phyloP scores from a whole-genome alignment of 106 monocot genomes.

The Ottelia alismoides region DNA sequence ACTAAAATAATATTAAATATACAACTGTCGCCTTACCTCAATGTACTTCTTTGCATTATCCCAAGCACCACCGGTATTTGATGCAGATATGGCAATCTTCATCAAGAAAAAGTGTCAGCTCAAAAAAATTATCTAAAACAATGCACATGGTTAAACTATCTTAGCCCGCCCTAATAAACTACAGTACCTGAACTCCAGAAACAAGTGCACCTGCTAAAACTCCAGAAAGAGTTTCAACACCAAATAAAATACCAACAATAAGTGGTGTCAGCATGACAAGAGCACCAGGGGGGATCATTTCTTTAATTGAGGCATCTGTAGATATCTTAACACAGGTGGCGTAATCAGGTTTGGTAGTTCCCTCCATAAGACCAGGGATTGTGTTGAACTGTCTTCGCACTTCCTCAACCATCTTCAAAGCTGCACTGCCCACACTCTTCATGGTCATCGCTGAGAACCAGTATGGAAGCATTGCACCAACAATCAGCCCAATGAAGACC shows the following conservation, averaged over 20 bases:
- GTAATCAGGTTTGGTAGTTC: slow-evolving; percentile 15
- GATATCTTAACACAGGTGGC: slow-evolving; percentile 24
- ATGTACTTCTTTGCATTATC: too few relatives aligned
- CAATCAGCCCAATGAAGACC: slow-evolving; percentile 17
- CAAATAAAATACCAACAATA: slow-evolving; percentile 17
- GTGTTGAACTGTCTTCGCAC: slow-evolving; percentile 21
- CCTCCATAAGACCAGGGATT: slow-evolving; percentile 21
- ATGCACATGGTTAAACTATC: too few relatives aligned
- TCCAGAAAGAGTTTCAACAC: slow-evolving; percentile 16
- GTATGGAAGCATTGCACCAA: slow-evolving; percentile 23
- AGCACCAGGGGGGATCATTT: slow-evolving; percentile 24
- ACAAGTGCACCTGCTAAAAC: slow-evolving; percentile 18
- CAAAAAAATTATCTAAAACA: too few relatives aligned
- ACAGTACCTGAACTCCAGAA: slow-evolving; percentile 13
- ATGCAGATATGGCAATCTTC: slow-evolving; percentile 23
- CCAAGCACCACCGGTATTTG: slow-evolving; percentile 20
- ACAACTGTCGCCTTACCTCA: too few relatives aligned
- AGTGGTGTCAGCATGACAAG: slow-evolving; percentile 23
- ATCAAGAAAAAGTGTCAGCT: background rate
- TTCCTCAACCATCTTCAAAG: slow-evolving; percentile 24
- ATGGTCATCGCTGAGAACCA: slow-evolving; percentile 28
- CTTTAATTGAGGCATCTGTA: slow-evolving; percentile 19
- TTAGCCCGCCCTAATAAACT: too few relatives aligned
- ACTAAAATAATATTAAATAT: too few relatives aligned
- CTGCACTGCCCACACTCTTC: slow-evolving; percentile 23